Conservation (phyloP, 1,284 basidiomycete species). For the Caloboletus inedulis region DNA sequence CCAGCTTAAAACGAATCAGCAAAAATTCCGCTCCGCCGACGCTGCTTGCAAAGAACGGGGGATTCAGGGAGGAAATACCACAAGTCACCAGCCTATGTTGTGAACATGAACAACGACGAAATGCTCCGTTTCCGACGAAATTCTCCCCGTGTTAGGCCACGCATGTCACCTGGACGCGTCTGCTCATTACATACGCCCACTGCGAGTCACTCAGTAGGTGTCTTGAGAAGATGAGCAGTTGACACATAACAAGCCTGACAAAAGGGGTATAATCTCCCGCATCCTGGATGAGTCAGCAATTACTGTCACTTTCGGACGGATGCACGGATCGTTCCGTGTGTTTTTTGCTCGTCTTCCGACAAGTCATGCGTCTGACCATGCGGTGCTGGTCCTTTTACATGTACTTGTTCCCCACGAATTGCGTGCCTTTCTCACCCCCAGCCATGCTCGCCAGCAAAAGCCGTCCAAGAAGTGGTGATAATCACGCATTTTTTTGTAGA, state of each 20-base stretch:
- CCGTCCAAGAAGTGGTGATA: background rate
- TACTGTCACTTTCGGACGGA: no score
- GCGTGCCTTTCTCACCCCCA: background rate
- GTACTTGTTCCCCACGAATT: background rate
- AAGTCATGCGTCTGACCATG: background rate
- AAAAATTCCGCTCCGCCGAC: conserved; percentile 53
- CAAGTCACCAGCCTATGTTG: conserved; percentile 40
- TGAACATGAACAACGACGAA: conserved; percentile 6
- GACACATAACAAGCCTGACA: no score
- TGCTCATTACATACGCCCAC: conserved; percentile 69
- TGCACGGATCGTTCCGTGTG: no score
- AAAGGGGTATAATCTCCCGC: no score
- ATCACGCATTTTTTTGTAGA: background rate
- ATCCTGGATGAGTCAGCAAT: no score
- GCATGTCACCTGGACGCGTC: conserved; percentile 58
- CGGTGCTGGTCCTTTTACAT: background rate
- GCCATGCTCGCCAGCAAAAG: background rate
- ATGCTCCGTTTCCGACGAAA: conserved; percentile 44
- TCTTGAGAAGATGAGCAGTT: background rate
- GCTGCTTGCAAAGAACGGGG: conserved; percentile 45
- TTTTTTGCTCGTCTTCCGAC: no score
- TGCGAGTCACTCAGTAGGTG: background rate
- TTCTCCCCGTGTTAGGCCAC: conserved; percentile 62
- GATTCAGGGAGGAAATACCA: conserved; percentile 54
- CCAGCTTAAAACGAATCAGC: conserved; percentile 25